Conservation (phyloP, 371 early-diverging fungal species). For the Mortierella sp. region DNA sequence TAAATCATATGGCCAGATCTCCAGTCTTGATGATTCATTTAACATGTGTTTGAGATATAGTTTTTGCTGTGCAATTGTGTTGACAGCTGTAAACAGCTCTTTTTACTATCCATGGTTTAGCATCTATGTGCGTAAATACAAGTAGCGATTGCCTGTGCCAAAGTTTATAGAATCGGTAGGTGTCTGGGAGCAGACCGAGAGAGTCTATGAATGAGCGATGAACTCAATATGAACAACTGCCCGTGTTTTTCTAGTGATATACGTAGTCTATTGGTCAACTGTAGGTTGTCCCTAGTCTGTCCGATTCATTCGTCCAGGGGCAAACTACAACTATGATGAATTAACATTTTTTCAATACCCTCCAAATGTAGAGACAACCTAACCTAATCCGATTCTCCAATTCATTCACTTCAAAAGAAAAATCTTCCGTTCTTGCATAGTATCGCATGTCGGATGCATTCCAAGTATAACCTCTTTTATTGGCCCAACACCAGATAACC, state of each 20-base stretch:
- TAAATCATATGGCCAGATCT: background rate
- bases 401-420: background rate
- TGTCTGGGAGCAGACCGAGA: no score
- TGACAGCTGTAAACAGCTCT: no score
- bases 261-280: background rate
- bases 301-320: conserved; percentile 1
- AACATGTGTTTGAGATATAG: background rate
- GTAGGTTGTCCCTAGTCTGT: background rate
- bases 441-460: background rate
- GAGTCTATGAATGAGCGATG: background rate
- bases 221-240: background rate
- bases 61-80: background rate
- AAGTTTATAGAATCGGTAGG: background rate
- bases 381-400: background rate
- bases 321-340: background rate
- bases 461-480: background rate
- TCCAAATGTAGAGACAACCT: background rate
- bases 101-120: no score
- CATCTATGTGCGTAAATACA: no score
- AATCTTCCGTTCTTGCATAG: background rate
- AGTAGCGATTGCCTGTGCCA: no score
- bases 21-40: background rate
- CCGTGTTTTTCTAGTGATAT: background rate
- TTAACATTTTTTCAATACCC: no score
- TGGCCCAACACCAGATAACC: background rate